Evolutionary conservation across 2,329 filamentous ascomycete species (phyloP).

Genomic region (Metarhizium guizhouense): DNA sequence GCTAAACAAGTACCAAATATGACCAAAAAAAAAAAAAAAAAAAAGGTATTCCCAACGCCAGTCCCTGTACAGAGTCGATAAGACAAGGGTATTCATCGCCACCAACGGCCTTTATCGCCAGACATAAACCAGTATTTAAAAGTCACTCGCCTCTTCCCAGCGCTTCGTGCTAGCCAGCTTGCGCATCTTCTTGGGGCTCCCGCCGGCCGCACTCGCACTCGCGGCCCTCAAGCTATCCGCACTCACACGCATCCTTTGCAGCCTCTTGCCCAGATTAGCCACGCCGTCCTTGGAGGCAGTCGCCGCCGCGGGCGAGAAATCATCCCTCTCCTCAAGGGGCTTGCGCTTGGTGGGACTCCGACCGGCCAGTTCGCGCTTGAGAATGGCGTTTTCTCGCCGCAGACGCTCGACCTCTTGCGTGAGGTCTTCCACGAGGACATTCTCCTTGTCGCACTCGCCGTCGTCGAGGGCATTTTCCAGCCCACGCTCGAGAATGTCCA

Average conservation of each 20-base stretch:
- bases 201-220: slow-evolving; percentile 18
- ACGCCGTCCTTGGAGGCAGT: slow-evolving; percentile 14
- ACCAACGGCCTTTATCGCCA: not conserved
- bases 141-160: slow-evolving; percentile 38
- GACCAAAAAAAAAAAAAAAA: not conserved
- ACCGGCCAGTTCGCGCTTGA: slow-evolving; percentile 56
- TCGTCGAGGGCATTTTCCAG: slow-evolving; percentile 39
- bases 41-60: not conserved
- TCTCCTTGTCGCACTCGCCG: slow-evolving; percentile 52
- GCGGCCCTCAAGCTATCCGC: slow-evolving; percentile 22
- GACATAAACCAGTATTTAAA: not conserved
- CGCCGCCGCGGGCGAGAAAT: slow-evolving; percentile 15
- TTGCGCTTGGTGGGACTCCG: slow-evolving; percentile 55
- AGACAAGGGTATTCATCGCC: not conserved
- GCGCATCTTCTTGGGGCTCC: slow-evolving; percentile 46
- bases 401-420: slow-evolving; percentile 64
- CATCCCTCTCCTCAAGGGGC: slow-evolving; percentile 46
- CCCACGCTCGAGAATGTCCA: slow-evolving; percentile 53
- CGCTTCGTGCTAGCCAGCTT: slow-evolving; percentile 33
- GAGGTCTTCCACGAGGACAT: slow-evolving; percentile 52
- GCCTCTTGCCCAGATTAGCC: slow-evolving; percentile 32
- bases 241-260: slow-evolving; percentile 43
- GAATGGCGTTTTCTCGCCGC: slow-evolving; percentile 51
- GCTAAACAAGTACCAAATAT: not conserved
- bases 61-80: not conserved